phyloP scores from a whole-genome alignment of 805 yeast species.

The Brettanomyces sp. region DNA sequence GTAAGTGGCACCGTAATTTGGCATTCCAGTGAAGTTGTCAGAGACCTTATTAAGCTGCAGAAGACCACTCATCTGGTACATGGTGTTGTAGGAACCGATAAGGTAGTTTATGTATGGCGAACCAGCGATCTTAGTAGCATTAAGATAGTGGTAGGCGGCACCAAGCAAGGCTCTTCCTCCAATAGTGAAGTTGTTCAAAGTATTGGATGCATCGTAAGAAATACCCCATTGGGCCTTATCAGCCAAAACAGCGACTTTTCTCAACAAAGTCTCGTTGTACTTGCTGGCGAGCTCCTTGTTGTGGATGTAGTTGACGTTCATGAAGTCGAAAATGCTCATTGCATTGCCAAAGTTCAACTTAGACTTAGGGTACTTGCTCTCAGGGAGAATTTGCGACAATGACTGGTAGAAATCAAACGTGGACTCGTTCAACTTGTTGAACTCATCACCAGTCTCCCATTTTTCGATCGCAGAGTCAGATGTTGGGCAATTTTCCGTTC shows the following conservation, averaged over 20 bases:
- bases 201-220: constrained; percentile 23
- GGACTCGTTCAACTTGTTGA: constrained; percentile 25
- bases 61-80: constrained; percentile 31
- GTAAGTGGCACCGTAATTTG: constrained; percentile 35
- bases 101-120: constrained; percentile 32
- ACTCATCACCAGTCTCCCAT: constrained; percentile 23
- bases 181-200: constrained; percentile 24
- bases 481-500: constrained; percentile 34
- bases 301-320: constrained; percentile 33
- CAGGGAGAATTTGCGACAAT: constrained; percentile 20
- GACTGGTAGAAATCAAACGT: constrained; percentile 30
- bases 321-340: constrained; percentile 31
- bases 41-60: constrained; percentile 25
- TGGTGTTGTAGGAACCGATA: constrained; percentile 37
- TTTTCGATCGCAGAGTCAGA: constrained; percentile 24
- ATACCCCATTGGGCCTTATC: constrained; percentile 32
- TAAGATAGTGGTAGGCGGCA: constrained; percentile 25
- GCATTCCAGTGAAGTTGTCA: constrained; percentile 35
- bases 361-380: constrained; percentile 18
- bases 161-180: constrained; percentile 35
- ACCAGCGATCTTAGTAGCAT: constrained; percentile 25
- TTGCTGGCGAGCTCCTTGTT: constrained; percentile 26
- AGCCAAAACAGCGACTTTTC: constrained; percentile 26
- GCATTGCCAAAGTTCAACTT: constrained; percentile 31
- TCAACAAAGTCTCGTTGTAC: constrained; percentile 24